Evolutionary conservation across 2,329 filamentous ascomycete species (phyloP), one percentile per base, ranked within the genome.

Genomic region (Tolypocladium cylindrosporum): DNA sequence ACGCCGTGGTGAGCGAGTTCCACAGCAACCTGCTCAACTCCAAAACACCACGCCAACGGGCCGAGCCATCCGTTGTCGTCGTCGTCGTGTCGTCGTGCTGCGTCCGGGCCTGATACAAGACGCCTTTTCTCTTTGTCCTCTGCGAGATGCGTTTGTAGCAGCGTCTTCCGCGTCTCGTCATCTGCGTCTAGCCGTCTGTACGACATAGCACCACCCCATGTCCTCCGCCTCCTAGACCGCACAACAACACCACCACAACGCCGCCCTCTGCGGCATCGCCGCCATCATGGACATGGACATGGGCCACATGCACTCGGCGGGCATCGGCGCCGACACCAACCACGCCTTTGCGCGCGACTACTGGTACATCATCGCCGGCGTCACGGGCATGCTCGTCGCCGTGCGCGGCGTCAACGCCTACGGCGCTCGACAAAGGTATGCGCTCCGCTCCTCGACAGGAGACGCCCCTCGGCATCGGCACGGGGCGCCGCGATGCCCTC

Each of bases 311-410:
- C 64, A 69, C 48, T 65, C 70, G 56, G 67, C 73, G 62, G 71
- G 73, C 21, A 69, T 74, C 55, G 71, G 68, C 68, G 73, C 65
- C 78, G 60, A 68, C 1, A 70, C 70, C 42, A 84, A 85, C 64
- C 75, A 75, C 65, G 73, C 71, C 45, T 74, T 84, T 55, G 82
- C 83, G 19, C 74, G 73, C 21, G 76, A 75, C 2, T 86, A 79
- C 64, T 86, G 83, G 83, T 86, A 85, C 65, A 76, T 82, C 40
- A 71, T 83, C 42, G 80, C 75, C 9, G 77, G 72, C 19, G 75
- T 79, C 31, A 65, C 83, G 5, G 78, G 72, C 1, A 61, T 76
- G 0, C 65, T 81, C 6, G 64, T 73, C 3, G 57, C 66, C 1
- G 64, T 77, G 34, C 79, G 79, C 4, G 68, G 64, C 24, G 64